phyloP scores from a whole-genome alignment of 495 filamentous ascomycete species.

The Staphylotrichum longicolle region DNA sequence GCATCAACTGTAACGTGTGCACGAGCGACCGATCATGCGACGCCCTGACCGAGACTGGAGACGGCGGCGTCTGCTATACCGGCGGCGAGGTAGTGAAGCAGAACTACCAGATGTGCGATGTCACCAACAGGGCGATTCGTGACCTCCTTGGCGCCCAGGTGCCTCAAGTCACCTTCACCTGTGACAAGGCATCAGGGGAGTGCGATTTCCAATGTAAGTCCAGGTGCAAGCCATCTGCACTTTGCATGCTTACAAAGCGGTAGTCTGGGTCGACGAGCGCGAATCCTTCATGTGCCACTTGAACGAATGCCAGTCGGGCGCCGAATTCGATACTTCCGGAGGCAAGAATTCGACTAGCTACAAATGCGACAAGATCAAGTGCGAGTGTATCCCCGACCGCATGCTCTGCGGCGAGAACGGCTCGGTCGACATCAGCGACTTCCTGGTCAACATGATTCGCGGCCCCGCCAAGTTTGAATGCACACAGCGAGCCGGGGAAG shows the following conservation, averaged over 20 bases:
- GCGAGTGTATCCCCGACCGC: slow-evolving; percentile 83
- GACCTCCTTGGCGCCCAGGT: slow-evolving; percentile 77
- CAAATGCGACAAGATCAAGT: slow-evolving; percentile 76
- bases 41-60: slow-evolving; percentile 72
- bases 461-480: slow-evolving; percentile 84
- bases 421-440: slow-evolving; percentile 88
- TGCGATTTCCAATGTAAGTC: slow-evolving; percentile 91
- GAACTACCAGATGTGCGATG: slow-evolving; percentile 97
- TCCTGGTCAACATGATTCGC: slow-evolving; percentile 72
- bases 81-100: slow-evolving; percentile 86
- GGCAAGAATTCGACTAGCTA: slow-evolving; percentile 76
- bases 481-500: slow-evolving; percentile 57
- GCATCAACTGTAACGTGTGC: slow-evolving; percentile 98
- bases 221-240: background rate
- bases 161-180: slow-evolving; percentile 92
- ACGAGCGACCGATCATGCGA: slow-evolving; percentile 76
- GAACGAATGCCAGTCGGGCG: slow-evolving; percentile 70
- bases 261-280: slow-evolving; percentile 87
- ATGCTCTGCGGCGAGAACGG: slow-evolving; percentile 91
- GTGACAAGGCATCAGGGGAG: slow-evolving; percentile 64
- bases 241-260: slow-evolving; percentile 37
- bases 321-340: slow-evolving; percentile 59
- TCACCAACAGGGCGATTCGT: slow-evolving; percentile 89
- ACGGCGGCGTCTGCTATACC: slow-evolving; percentile 86
- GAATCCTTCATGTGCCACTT: slow-evolving; percentile 97